phyloP scores from a whole-genome alignment of 371 early-diverging fungal species.

The Haplosporangium sp. region DNA sequence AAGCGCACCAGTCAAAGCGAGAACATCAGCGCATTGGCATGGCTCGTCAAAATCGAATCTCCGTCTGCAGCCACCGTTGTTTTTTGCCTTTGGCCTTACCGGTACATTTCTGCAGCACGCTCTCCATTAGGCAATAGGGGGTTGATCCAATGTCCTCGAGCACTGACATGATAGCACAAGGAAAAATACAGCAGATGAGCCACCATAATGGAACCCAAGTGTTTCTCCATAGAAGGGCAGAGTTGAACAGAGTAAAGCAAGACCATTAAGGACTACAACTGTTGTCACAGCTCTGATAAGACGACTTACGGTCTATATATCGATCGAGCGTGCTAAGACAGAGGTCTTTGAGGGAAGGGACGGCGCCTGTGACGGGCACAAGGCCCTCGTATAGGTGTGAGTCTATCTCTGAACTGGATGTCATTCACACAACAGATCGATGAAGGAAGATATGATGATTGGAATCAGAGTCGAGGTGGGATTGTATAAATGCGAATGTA shows the following conservation, averaged over 20 bases:
- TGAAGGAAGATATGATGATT: too few species aligned
- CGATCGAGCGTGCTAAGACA: constrained; percentile 48
- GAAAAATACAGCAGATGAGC: constrained; percentile 1
- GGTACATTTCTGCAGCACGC: constrained; percentile 47
- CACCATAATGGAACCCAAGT: neutral
- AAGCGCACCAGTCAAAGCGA: neutral
- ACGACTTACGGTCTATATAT: constrained; percentile 40
- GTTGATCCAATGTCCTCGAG: constrained; percentile 50
- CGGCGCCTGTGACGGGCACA: neutral
- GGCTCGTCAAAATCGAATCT: neutral
- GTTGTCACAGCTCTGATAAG: neutral
- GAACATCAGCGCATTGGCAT: neutral
- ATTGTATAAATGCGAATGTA: too few species aligned
- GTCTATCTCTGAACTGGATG: neutral
- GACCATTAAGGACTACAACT: too few species aligned
- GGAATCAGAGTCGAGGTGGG: too few species aligned
- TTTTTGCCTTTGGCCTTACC: constrained; percentile 15
- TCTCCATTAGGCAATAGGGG: constrained; percentile 46
- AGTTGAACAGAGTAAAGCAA: too few species aligned
- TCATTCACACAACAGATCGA: too few species aligned
- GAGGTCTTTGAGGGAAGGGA: constrained; percentile 39
- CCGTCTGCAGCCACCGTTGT: neutral
- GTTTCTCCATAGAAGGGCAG: neutral
- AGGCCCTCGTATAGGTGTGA: neutral
- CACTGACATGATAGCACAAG: constrained; percentile 10